Conservation (phyloP, 2,329 filamentous ascomycete species). For the Hypoxylon sp. region DNA sequence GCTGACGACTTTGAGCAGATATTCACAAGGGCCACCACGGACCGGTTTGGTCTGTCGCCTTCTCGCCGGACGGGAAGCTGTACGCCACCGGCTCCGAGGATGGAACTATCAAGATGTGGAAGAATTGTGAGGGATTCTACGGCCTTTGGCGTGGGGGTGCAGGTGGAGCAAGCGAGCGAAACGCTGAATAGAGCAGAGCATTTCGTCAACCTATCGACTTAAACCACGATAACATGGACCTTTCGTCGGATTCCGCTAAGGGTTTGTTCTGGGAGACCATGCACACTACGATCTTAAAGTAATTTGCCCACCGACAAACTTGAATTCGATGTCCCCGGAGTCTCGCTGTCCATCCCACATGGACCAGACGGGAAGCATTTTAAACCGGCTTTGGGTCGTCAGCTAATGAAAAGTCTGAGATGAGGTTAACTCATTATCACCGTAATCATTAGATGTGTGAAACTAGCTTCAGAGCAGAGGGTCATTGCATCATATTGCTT, state of each 20-base stretch:
- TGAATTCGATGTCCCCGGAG: neutral
- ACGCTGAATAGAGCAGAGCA: conserved; percentile 57
- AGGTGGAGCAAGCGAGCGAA: conserved; percentile 51
- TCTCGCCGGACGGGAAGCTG: conserved; percentile 94
- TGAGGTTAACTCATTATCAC: conserved; percentile 31
- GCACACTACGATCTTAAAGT: conserved; percentile 13
- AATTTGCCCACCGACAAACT: neutral
- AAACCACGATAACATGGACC: conserved; percentile 23
- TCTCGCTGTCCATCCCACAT: neutral
- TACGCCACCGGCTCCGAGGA: conserved; percentile 98
- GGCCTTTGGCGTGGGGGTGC: conserved; percentile 73
- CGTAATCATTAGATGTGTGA: conserved; percentile 22
- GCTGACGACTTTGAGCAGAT: conserved; percentile 66
- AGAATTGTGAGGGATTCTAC: conserved; percentile 77
- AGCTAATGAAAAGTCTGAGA: conserved; percentile 13
- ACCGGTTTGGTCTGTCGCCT: conserved; percentile 95
- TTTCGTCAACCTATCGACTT: conserved; percentile 40
- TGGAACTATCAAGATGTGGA: conserved; percentile 95
- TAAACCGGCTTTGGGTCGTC: conserved; percentile 13
- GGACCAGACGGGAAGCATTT: conserved; percentile 8
- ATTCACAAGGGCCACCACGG: conserved; percentile 97
- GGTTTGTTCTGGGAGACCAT: conserved; percentile 39
- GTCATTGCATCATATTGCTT: conserved; percentile 25
- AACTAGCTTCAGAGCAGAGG: conserved; percentile 14
- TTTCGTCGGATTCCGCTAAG: conserved; percentile 22